These are phyloP conservation scores for Rutstroemia sydowiana DNA, from an alignment of 2,329 filamentous ascomycete genomes.

Conservation along the genomic window DNA sequence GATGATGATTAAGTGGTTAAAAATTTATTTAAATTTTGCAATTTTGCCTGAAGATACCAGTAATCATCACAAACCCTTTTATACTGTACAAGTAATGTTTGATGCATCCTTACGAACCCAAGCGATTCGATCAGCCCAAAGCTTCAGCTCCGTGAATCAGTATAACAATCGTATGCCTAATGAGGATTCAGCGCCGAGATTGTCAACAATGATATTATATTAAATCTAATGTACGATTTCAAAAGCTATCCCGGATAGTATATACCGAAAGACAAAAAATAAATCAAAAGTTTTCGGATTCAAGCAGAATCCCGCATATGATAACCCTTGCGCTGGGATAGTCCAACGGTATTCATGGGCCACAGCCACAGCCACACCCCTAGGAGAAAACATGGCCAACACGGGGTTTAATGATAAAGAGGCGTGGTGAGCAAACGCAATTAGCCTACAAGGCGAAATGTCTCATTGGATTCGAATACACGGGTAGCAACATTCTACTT, in stretches of 20 bases:
- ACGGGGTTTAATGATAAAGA: too few relatives aligned
- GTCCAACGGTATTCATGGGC: slow-evolving; percentile 1
- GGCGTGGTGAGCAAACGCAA: too few relatives aligned
- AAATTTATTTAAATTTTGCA: too few relatives aligned
- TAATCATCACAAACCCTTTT: not conserved
- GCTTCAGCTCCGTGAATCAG: slow-evolving; percentile 2
- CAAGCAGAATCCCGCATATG: slow-evolving; percentile 7
- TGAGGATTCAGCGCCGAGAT: slow-evolving; percentile 4
- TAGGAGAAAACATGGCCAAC: slow-evolving; percentile 6
- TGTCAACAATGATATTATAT: too few relatives aligned
- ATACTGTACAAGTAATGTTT: too few relatives aligned
- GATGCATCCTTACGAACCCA: slow-evolving; percentile 5
- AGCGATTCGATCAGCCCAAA: not conserved
- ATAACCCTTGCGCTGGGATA: slow-evolving; percentile 7
- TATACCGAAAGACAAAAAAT: too few relatives aligned
- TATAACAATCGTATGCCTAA: not conserved
- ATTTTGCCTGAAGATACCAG: not conserved
- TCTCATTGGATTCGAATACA: not conserved
- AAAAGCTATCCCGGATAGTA: too few relatives aligned
- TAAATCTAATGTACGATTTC: too few relatives aligned
- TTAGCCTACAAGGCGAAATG: slow-evolving; percentile 2
- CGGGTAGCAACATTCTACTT: slow-evolving; percentile 9
- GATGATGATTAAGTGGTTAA: too few relatives aligned
- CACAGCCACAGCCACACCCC: too few relatives aligned
- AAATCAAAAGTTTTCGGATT: not conserved